Conservation (phyloP, 768 basidiomycete species). For the Dendrothele bispora region DNA sequence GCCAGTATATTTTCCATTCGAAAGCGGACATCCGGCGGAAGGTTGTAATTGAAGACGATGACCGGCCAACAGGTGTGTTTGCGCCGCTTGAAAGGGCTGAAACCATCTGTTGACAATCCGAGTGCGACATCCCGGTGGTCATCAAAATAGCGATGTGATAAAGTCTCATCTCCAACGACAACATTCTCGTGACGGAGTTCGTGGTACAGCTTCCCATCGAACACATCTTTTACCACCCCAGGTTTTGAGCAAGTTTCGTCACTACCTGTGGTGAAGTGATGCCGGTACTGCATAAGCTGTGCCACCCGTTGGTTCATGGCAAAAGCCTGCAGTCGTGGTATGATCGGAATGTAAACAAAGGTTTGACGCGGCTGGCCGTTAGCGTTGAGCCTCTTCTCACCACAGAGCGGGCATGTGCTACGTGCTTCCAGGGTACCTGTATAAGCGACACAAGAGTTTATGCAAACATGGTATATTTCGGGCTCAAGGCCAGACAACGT, state of each 20-base stretch:
- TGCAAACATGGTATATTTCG: slow-evolving; percentile 27
- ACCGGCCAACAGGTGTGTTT: slow-evolving; percentile 29
- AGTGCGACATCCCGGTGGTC: slow-evolving; percentile 2
- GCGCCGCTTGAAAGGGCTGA: slow-evolving; percentile 12
- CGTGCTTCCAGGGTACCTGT: slow-evolving; percentile 17
- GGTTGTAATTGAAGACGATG: slow-evolving; percentile 33
- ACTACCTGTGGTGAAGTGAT: too few relatives aligned
- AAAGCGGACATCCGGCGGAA: slow-evolving; percentile 28
- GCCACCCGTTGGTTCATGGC: neutral
- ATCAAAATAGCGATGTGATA: neutral
- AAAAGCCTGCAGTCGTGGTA: neutral
- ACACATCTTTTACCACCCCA: slow-evolving; percentile 23
- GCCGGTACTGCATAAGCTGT: neutral
- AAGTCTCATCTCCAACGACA: slow-evolving; percentile 12
- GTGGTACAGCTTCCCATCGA: slow-evolving; percentile 25
- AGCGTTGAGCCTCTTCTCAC: slow-evolving; percentile 20
- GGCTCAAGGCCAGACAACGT: slow-evolving; percentile 26
- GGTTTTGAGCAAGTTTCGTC: neutral
- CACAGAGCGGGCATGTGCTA: slow-evolving; percentile 26
- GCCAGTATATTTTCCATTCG: slow-evolving; percentile 24
- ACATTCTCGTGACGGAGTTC: slow-evolving; percentile 11
- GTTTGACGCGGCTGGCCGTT: slow-evolving; percentile 20
- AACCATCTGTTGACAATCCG: slow-evolving; percentile 3
- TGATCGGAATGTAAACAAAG: neutral
- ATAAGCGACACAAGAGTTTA: slow-evolving; percentile 30